phyloP scores from a whole-genome alignment of 805 yeast species.

The Schwanniomyces yamadae region DNA sequence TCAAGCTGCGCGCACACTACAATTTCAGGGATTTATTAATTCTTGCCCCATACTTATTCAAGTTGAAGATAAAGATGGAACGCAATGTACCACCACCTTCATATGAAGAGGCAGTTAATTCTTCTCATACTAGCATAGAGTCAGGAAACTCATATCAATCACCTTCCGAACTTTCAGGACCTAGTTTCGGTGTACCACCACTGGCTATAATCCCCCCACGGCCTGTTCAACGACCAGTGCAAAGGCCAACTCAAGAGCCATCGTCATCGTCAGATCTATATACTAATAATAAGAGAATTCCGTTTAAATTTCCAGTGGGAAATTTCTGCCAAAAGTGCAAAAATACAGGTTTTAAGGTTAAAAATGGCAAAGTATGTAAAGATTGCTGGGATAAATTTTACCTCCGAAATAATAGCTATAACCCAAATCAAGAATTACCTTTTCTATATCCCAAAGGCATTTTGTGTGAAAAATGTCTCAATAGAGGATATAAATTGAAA shows the following conservation, averaged over 20 bases:
- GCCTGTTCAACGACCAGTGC: conserved; percentile 4
- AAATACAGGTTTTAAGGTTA: conserved; percentile 32
- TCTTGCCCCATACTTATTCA: too few species aligned
- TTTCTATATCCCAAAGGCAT: conserved; percentile 65
- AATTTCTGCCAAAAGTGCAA: conserved; percentile 32
- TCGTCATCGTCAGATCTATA: conserved; percentile 4
- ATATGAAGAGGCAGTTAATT: conserved; percentile 44
- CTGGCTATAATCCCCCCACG: conserved; percentile 10
- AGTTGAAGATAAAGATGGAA: too few species aligned
- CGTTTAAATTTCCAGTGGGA: conserved; percentile 32
- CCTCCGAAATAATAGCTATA: conserved; percentile 33
- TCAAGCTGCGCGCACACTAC: too few species aligned
- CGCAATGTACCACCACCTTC: conserved; percentile 48
- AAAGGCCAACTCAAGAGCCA: background rate
- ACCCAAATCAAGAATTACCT: conserved; percentile 52
- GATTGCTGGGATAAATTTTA: conserved; percentile 32
- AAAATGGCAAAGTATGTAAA: conserved; percentile 24
- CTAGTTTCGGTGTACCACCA: too few species aligned
- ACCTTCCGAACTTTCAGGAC: conserved; percentile 4
- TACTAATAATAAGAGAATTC: conserved; percentile 18
- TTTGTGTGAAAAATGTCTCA: conserved; percentile 66
- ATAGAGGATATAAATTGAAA: conserved; percentile 65
- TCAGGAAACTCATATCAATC: conserved; percentile 9
- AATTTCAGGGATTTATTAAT: too few species aligned
- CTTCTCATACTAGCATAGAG: conserved; percentile 10